Base-by-base conservation (phyloP, 2,329 filamentous ascomycete species). In the Alternaria tenuissima region DNA sequence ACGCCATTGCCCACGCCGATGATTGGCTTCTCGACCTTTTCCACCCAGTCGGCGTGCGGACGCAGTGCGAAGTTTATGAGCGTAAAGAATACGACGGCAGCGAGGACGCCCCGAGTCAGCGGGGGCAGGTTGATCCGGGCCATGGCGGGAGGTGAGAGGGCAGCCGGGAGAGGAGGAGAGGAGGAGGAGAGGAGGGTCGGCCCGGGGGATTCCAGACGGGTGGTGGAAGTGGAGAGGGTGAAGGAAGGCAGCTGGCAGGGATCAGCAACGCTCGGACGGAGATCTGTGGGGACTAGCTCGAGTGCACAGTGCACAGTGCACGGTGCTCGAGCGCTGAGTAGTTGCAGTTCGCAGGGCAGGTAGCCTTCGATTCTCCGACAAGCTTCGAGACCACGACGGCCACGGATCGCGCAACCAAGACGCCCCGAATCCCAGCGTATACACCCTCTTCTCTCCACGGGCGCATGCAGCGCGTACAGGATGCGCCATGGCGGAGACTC, bases 61-160 rank as follows among this genome's bases (percentile, higher is more conserved):
- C 92, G 87, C 79, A 96, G 88, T 68, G 89, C 85, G 67, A 91
- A 89, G 81, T 94, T 95, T 74, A 97, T 85, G 70, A 95, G 81
- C 53, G 93, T 96, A 80, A 97, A 89, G 65, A 88, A 81, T 65
- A 93, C 79, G 59, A 97, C 86, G 61, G 86, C 85, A 74, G 91
- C 87, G 71, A 99, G 89, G 57, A 94, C 85, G 70, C 87, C 88
- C 65, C 95, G 90, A 48, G 95, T 98, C 69, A 97, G 88, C 30
- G 95, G 94, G 61, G 95, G 95, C 65, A 98, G 90, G 76, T 96
- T 97, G 81, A 97, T 86, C 83, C 94, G 90, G 72, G 91, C 86
- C 93, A 96, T 87, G 64, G 72, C 34, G 64, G 56, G 52, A 32
- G 39, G 46, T 49, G 54, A 6, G 46, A 42, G 20, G 18, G 46